Evolutionary conservation across 768 basidiomycete species (phyloP).

Genomic region (Botryobasidium botryosum): DNA sequence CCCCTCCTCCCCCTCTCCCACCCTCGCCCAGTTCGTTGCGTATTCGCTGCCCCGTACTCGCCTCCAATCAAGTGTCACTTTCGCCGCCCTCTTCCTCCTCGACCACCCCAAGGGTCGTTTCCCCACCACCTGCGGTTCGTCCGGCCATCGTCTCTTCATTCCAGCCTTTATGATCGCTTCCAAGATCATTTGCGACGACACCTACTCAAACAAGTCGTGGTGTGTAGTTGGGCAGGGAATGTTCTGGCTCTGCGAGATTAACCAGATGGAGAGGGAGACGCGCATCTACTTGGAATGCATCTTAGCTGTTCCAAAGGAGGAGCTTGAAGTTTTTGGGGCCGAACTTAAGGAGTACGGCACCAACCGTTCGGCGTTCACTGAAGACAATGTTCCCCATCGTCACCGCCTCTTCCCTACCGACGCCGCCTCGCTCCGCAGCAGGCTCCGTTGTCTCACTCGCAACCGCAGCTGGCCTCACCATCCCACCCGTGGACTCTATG

Average conservation of each 20-base stretch:
- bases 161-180: constrained; percentile 87
- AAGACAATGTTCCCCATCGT: no score
- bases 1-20: constrained; percentile 39
- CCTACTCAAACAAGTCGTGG: constrained; percentile 89
- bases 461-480: no score
- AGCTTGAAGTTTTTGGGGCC: no score
- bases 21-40: constrained; percentile 64
- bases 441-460: no score
- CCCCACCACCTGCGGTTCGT: constrained; percentile 77
- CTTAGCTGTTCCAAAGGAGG: no score
- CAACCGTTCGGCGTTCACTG: no score
- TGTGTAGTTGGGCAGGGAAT: constrained; percentile 76
- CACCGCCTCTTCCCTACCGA: no score
- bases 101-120: constrained; percentile 81
- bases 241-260: constrained; percentile 75
- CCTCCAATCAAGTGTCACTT: constrained; percentile 46
- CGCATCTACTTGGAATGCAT: constrained; percentile 86
- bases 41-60: constrained; percentile 77
- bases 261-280: constrained; percentile 95
- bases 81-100: constrained; percentile 54
- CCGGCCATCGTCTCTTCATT: constrained; percentile 78
- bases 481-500: no score
- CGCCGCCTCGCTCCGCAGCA: no score
- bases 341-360: no score
- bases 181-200: constrained; percentile 89